These are phyloP conservation scores for Alternaria burnsii DNA, from an alignment of 2,329 filamentous ascomycete genomes.

Conservation along the genomic window DNA sequence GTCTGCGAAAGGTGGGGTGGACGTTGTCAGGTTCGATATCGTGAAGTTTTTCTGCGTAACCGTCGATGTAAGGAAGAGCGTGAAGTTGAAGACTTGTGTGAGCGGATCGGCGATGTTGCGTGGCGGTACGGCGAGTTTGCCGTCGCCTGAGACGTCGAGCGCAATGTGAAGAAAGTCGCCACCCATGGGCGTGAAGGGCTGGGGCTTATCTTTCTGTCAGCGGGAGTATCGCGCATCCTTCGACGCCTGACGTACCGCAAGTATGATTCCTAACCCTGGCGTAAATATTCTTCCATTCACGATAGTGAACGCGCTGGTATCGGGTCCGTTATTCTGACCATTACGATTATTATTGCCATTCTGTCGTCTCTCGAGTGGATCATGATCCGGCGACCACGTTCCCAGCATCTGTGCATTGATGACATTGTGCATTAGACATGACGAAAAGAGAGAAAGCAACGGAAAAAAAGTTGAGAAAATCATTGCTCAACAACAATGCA, in stretches of 20 bases:
- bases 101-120: constrained; percentile 60
- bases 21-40: constrained; percentile 68
- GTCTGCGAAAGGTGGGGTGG: constrained; percentile 63
- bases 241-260: constrained; percentile 55
- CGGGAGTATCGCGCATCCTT: background rate
- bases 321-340: constrained; percentile 27
- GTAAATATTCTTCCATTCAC: constrained; percentile 74
- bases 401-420: constrained; percentile 43
- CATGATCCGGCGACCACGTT: constrained; percentile 20
- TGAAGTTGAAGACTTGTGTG: constrained; percentile 70
- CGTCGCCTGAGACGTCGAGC: constrained; percentile 72
- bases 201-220: constrained; percentile 36
- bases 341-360: constrained; percentile 31
- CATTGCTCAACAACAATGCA: constrained; percentile 45
- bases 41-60: constrained; percentile 72
- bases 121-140: constrained; percentile 67
- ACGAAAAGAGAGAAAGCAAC: constrained; percentile 22
- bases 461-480: constrained; percentile 25
- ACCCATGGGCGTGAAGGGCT: constrained; percentile 50
- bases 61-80: constrained; percentile 72
- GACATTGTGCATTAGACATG: constrained; percentile 28
- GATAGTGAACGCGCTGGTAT: constrained; percentile 61
- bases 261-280: constrained; percentile 71
- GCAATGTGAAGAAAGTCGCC: constrained; percentile 67
- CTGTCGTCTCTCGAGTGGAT: constrained; percentile 24